Percentiles rank a stretch among this genome's conserved stretches.
Evolutionary conservation across 495 filamentous ascomycete species (phyloP).

Genomic region (Neurospora sp.): DNA sequence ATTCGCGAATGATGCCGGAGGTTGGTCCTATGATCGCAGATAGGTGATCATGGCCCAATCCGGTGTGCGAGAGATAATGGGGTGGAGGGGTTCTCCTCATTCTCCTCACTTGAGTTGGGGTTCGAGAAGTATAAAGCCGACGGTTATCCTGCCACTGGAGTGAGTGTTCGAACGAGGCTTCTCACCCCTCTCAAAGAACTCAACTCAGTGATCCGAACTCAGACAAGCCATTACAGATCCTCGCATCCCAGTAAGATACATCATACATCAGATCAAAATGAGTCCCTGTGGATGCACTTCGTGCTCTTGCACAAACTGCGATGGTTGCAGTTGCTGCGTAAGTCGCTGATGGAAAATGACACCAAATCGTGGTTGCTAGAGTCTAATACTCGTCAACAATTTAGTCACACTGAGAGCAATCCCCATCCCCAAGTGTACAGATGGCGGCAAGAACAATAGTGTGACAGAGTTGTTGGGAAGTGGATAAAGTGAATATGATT

Average conservation of each 20-base stretch:
- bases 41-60: background rate
- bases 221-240: background rate
- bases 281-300: conserved; percentile 12
- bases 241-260: background rate
- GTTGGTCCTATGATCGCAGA: background rate
- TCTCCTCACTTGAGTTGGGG: background rate
- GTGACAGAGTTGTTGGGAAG: background rate
- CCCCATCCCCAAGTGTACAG: background rate
- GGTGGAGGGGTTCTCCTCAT: background rate
- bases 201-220: background rate
- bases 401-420: background rate
- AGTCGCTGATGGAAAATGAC: background rate
- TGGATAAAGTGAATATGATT: background rate
- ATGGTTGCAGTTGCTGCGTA: conserved; percentile 20
- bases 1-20: background rate
- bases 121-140: background rate
- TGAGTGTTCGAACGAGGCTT: background rate
- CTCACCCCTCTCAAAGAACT: background rate
- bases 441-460: background rate
- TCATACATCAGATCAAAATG: conserved; percentile 3
- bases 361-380: background rate
- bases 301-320: conserved; percentile 17
- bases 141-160: background rate
- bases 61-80: background rate
- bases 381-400: background rate